Base-by-base conservation (phyloP, 2,329 filamentous ascomycete genomes). In the Pseudogymnoascus sp. region DNA sequence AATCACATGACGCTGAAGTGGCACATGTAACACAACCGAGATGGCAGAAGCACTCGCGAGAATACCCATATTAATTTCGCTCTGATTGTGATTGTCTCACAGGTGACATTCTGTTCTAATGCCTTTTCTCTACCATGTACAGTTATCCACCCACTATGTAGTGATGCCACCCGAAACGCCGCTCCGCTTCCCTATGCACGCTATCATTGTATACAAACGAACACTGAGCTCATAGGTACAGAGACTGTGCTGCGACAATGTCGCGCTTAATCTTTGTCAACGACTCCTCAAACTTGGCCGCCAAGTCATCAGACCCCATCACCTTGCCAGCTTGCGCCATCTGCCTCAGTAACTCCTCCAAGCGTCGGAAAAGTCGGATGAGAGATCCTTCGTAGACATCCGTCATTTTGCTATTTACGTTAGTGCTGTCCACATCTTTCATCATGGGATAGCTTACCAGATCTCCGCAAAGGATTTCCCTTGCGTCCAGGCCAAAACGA, bases 331-430 rank as follows among this genome's bases (percentile, higher is more conserved):
- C 94, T 76, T 97, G 90, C 14, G 89, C 93, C 83, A 97, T 96
- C 75, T 99, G 94, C 66, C 94, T 85, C 35, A 99, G 79, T 62
- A 97, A 80, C 76, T 99, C 94, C 75, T 99, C 94, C 32, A 99
- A 80, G 18, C 94, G 89, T 60, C 94, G 89, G 84, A 99, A 99
- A 38, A 97, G 85, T 57, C 94, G 91, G 68, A 99, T 97, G 64
- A 99, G 79, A 62, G 91, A 97, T 63, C 94, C 94, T 77, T 99
- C 94, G 75, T 97, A 99, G 28, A 93, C 90, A 69, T 97, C 93
- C 28, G 94, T 97, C 92, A 99, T 97, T 90, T 96, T 96, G 77
- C 93, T 96, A 65, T 6, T 57, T 25, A 57, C 32, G 11, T 7
- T 47, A 38, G 37, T 54, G 35, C 65, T 59, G 41, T 57, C 43